These are phyloP conservation scores for Lentinula sp. DNA, from an alignment of 768 basidiomycete species.

Conservation along the genomic window DNA sequence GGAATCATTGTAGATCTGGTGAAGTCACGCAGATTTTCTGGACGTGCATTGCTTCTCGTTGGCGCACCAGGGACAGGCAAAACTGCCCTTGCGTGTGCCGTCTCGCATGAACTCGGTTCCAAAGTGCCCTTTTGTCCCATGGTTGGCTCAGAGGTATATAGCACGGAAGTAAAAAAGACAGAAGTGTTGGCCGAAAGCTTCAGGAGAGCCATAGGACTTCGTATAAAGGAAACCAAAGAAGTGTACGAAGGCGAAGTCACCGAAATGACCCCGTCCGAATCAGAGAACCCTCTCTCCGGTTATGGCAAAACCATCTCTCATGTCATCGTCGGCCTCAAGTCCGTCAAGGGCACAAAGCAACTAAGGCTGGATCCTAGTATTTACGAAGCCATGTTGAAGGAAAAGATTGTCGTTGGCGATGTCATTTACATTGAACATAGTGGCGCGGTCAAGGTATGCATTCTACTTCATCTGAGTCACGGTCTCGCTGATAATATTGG, in stretches of 20 bases:
- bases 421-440: conserved; percentile 97
- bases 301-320: conserved; percentile 99
- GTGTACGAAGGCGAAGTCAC: conserved; percentile 99
- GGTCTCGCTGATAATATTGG: conserved; percentile 1
- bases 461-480: not conserved
- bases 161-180: conserved; percentile 97
- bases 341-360: conserved; percentile 89
- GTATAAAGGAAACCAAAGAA: conserved; percentile 99
- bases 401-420: conserved; percentile 94
- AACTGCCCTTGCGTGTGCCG: conserved; percentile 92
- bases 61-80: conserved; percentile 98
- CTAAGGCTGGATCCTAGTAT: conserved; percentile 90
- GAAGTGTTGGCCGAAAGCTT: conserved; percentile 95
- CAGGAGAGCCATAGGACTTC: conserved; percentile 89
- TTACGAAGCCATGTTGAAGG: conserved; percentile 96
- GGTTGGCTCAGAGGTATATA: conserved; percentile 97
- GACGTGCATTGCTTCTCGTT: conserved; percentile 85
- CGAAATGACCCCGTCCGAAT: conserved; percentile 91
- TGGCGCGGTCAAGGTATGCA: conserved; percentile 87
- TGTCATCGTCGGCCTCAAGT: conserved; percentile 93
- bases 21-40: conserved; percentile 89
- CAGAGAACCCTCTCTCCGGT: conserved; percentile 94
- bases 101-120: conserved; percentile 88
- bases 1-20: conserved; percentile 87
- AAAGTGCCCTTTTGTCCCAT: conserved; percentile 99